A percentile compares a stretch with the other conserved stretches of the same genome.
Evolutionary conservation across 352 stramenopile genomes (phyloP).

Genomic region (Phytophthora foliorum): DNA sequence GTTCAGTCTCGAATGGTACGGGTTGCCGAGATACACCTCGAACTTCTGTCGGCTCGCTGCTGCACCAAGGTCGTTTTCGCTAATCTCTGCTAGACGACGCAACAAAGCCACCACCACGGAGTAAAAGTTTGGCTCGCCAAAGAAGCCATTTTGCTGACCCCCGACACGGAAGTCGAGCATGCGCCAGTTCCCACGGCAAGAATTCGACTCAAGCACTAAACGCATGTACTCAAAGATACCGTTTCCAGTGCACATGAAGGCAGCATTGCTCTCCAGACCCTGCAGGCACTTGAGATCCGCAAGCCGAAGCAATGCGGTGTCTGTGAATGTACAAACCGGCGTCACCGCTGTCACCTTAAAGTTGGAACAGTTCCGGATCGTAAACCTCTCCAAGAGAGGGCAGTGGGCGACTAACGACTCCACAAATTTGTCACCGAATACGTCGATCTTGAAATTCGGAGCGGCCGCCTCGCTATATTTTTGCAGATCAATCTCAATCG

Average conservation of each 20-base stretch:
- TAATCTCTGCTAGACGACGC: conserved; percentile 1
- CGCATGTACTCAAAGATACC: conserved; percentile 44
- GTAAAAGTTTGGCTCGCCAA: conserved; percentile 21
- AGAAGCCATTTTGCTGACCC: conserved; percentile 14
- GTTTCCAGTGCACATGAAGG: conserved; percentile 41
- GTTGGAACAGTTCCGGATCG: conserved; percentile 34
- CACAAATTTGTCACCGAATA: conserved; percentile 44
- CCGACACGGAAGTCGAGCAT: conserved; percentile 37
- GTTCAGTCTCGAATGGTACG: conserved; percentile 14
- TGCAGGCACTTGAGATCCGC: conserved; percentile 33
- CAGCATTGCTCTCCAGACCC: conserved; percentile 30
- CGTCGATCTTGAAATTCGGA: conserved; percentile 24
- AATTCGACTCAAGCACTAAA: conserved; percentile 12
- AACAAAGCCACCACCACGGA: conserved; percentile 14
- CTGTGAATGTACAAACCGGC: conserved; percentile 39
- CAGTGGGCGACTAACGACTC: conserved; percentile 16
- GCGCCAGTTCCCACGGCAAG: conserved; percentile 17
- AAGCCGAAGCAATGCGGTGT: conserved; percentile 31
- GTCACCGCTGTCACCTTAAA: conserved; percentile 30
- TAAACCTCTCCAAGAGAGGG: conserved; percentile 31
- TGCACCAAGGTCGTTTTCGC: conserved; percentile 21
- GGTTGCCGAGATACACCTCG: conserved; percentile 20
- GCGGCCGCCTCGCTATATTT: conserved; percentile 19
- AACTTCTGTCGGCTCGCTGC: conserved; percentile 1
- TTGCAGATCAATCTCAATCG: conserved; percentile 43